Evolutionary conservation across 1,139 yeast genomes (phyloP), one percentile per base, ranked within the genome.

Genomic region (Wickerhamomyces sp.): DNA sequence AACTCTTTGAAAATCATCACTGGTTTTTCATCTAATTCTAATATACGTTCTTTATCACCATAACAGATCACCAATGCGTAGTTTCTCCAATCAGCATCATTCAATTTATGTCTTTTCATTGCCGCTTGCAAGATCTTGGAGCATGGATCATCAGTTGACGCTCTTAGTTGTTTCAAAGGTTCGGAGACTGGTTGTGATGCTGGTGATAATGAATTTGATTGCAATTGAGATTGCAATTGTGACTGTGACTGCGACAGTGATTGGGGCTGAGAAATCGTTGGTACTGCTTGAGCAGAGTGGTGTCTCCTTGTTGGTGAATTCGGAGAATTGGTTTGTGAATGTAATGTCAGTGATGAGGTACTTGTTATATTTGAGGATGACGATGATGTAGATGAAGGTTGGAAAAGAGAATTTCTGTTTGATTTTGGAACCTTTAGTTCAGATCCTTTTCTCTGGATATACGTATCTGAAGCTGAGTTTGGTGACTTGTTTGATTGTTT

Each of bases 61-160:
- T 88, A 89, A 56, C 95, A 86, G 14, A 92, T 86, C 21, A 90
- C 90, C 41, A 92, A 68, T 1, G 92, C 96, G 56, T 89, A 90
- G 52, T 87, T 85, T 40, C 85, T 74, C 94, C 96, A 86, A 58
- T 89, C 96, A 24, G 22, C 96, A 29, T 81, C 76, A 22, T 80
- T 80, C 41, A 92, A 74, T 47, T 81, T 83, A 63, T 90, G 95
- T 48, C 95, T 74, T 50, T 81, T 79, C 84, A 89, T 82, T 5
- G 96, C 97, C 31, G 85, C 89, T 53, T 88, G 96, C 37, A 92
- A 65, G 21, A 92, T 84, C 61, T 86, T 87, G 54, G 85, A 80
- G 60, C 97, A 89, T 2, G 97, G 89, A 56, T 90, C 97, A 44
- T 90, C 96, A 19, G 89, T 81, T 3, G 94, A 83, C 1, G 96